Evolutionary conservation across 768 basidiomycete genomes (phyloP), one percentile per base, ranked within the genome.

Genomic region (Filobasidium floriforme): DNA sequence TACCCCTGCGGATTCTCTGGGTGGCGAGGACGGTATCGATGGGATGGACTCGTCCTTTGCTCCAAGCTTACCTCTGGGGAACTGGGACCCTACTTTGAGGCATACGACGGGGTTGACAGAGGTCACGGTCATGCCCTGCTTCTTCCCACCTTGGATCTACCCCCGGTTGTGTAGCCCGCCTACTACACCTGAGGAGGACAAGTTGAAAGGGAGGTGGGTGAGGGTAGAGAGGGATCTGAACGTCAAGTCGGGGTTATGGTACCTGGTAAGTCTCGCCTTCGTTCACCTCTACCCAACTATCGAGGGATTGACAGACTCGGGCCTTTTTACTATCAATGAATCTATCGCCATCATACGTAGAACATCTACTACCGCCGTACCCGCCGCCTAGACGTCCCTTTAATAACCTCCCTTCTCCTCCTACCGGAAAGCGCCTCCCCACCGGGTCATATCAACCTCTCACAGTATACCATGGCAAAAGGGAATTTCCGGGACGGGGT

Each of bases 51-150:
- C 84, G 3, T 62, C 59, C 15, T 37, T 88, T 74, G 80, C 80
- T n/a, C 82, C 86, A 0, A 89, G 86, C 71, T 81, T 92, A 22
- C 90, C 90, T 1, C 78, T 92, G 63, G 89, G 90, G 69, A 82
- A 84, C 1, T 92, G 90, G 77, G 77, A 86, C 41, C 88, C 89
- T 0, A 74, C 89, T 51, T 80, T 89, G 55, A 85, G 84, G 49
- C 90, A 87, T 77, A 85, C 85, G 76, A 90, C 88, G 55, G 92
- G 86, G 62, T 90, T 93, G 41, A 89, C 91, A 28, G 90, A 92
- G 77, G 89, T 94, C 29, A 81, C 85, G 0, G 81, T 92, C 62
- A 82, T 82, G 0, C 80, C 83, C 22, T 96, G 92, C 72, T 78
- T 87, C 59, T 76, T 80, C 46, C 81, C 87, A 32, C 87, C 89